phyloP scores from a whole-genome alignment of 1,284 basidiomycete genomes.

The Crocinoboletus sp. region DNA sequence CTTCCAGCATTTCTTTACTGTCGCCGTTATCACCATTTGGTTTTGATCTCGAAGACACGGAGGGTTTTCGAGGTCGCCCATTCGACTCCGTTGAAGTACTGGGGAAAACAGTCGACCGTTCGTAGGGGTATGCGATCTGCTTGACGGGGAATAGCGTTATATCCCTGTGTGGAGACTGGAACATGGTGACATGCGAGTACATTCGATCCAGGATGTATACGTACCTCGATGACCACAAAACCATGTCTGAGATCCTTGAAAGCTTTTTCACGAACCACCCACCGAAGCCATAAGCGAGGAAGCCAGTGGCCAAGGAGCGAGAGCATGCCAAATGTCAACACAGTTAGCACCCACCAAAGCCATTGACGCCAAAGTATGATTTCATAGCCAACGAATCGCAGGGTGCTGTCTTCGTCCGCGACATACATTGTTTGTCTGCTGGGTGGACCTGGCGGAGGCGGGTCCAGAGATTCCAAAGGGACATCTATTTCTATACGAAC shows the following conservation, averaged over 20 bases:
- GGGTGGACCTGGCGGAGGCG: conserved; percentile 70
- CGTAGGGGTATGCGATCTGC: conserved; percentile 70
- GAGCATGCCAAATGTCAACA: conserved; percentile 72
- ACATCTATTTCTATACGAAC: conserved; percentile 74
- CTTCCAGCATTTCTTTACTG: conserved; percentile 38
- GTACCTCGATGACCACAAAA: conserved; percentile 87
- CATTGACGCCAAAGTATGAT: conserved; percentile 58
- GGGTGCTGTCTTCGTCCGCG: conserved; percentile 86
- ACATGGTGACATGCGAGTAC: conserved; percentile 1
- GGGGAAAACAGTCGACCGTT: conserved; percentile 75
- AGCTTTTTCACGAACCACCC: conserved; percentile 79
- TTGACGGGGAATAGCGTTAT: conserved; percentile 73
- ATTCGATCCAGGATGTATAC: conserved; percentile 25
- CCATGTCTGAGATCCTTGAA: conserved; percentile 74
- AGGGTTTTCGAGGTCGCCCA: conserved; percentile 21
- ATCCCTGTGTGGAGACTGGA: conserved; percentile 76
- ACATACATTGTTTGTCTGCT: conserved; percentile 87
- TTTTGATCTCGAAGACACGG: conserved; percentile 23
- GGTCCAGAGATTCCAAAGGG: conserved; percentile 52
- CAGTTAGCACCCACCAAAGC: conserved; percentile 71
- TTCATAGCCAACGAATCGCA: conserved; percentile 91
- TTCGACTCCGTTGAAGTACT: conserved; percentile 21
- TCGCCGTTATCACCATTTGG: conserved; percentile 27
- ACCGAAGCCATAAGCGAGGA: conserved; percentile 84
- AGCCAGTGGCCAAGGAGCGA: conserved; percentile 92